phyloP scores from a whole-genome alignment of 768 basidiomycete species.

The Kwoniella europaea region DNA sequence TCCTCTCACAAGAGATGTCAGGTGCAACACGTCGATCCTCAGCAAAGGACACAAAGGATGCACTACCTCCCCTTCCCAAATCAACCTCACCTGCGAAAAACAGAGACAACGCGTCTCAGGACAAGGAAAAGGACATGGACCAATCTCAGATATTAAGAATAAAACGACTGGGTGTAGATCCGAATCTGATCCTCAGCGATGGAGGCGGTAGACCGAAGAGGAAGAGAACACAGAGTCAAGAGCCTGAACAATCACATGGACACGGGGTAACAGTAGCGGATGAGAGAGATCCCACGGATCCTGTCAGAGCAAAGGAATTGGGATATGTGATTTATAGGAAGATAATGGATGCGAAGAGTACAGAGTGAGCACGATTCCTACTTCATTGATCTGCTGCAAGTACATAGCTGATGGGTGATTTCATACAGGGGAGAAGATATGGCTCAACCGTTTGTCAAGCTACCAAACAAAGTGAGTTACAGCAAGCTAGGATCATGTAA shows the following conservation, averaged over 20 bases:
- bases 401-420: background rate
- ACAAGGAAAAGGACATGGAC: slow-evolving; percentile 1
- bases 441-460: slow-evolving; percentile 48
- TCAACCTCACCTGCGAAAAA: background rate
- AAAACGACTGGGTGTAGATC: slow-evolving; percentile 41
- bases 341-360: slow-evolving; percentile 41
- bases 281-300: slow-evolving; percentile 45
- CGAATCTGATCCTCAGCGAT: slow-evolving; percentile 44
- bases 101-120: slow-evolving; percentile 11
- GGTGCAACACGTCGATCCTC: background rate
- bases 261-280: slow-evolving; percentile 8
- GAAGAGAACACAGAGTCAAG: slow-evolving; percentile 37
- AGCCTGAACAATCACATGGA: slow-evolving; percentile 18
- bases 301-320: slow-evolving; percentile 36
- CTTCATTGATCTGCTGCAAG: background rate
- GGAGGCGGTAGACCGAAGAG: slow-evolving; percentile 37
- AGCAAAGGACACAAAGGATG: background rate
- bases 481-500: background rate
- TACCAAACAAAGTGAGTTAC: slow-evolving; percentile 45
- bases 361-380: slow-evolving; percentile 35
- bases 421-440: slow-evolving; percentile 36
- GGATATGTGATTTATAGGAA: slow-evolving; percentile 44
- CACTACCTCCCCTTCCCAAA: slow-evolving; percentile 1
- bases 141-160: slow-evolving; percentile 18
- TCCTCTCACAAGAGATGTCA: too few species aligned